A percentile compares a stretch with the other conserved stretches of the same genome.
These are phyloP conservation scores for Onygena corvina DNA, from an alignment of 2,329 filamentous ascomycete species.

Conservation along the genomic window DNA sequence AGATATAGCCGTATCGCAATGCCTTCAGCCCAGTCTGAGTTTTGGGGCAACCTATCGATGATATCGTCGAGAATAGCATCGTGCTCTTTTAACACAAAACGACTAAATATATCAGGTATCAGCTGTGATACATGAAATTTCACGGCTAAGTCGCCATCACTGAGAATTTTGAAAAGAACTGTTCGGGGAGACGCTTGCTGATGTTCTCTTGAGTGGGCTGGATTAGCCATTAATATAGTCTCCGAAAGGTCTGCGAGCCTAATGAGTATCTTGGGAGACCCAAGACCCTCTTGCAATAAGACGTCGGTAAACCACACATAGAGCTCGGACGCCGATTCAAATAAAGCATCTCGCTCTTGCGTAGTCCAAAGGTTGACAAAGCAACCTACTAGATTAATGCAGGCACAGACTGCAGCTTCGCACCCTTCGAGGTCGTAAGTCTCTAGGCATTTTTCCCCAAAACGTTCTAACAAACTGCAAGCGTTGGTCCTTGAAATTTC, in stretches of 20 bases:
- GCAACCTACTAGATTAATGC: constrained; percentile 55
- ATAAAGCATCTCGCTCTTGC: constrained; percentile 45
- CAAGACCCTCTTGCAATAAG: constrained; percentile 53
- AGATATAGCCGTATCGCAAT: constrained; percentile 73
- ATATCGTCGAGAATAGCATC: constrained; percentile 77
- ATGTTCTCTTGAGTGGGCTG: constrained; percentile 52
- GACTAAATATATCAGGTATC: constrained; percentile 62
- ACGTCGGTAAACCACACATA: constrained; percentile 65
- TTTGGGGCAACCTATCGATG: constrained; percentile 61
- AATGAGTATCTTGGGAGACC: constrained; percentile 58
- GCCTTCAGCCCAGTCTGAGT: constrained; percentile 61
- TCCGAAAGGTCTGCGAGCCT: constrained; percentile 58
- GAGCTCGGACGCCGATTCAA: constrained; percentile 57
- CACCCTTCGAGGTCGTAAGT: constrained; percentile 56
- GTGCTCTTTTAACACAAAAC: constrained; percentile 72
- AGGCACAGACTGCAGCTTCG: constrained; percentile 58
- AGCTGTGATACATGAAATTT: constrained; percentile 63
- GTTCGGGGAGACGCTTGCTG: constrained; percentile 54
- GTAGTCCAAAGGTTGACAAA: constrained; percentile 53
- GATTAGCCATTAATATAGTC: constrained; percentile 52
- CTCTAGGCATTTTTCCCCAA: constrained; percentile 39
- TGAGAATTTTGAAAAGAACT: constrained; percentile 61
- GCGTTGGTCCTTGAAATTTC: constrained; percentile 27
- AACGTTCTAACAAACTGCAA: constrained; percentile 35
- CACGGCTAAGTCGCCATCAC: constrained; percentile 53